Evolutionary conservation across 1,284 basidiomycete genomes (phyloP), one percentile per base, ranked within the genome.

Genomic region (Tetrapyrgos nigripes): DNA sequence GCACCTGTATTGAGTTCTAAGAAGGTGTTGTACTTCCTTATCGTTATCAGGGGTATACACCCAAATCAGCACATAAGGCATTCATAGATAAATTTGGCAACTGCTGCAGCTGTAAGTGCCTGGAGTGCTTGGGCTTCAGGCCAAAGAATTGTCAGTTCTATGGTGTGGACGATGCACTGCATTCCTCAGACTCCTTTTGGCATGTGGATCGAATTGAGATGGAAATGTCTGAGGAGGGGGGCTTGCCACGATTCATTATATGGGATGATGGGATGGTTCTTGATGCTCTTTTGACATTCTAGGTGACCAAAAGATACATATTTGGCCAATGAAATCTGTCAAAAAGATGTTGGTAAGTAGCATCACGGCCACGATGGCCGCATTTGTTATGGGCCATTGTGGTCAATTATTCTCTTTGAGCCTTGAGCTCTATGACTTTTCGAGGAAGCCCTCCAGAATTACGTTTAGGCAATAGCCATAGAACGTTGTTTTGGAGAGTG

Each of bases 271-370:
- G 70, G 64, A 26, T 62, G 51, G 2, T 43, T 45, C 57, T 62
- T 55, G 49, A 64, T 57, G 0, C 27, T 9, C 21, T 50, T 54
- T 47, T 59, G 58, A 37, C 53, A 59, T 24, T 59, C 48, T 65
- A 73, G 0, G 68, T 55, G 21, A 74, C 61, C 9, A 72, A 57
- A 43, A 70, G 63, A 50, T 69, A 70, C 65, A 77, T 68, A 17
- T 70, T 70, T 1, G 67, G 71, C 72, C 73, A 74, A 28, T 65
- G 72, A 56, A 66, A 72, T 0, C 67, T 53, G 5, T 75, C 72
- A 0, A 31, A 9, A 1, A 75, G 52, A 3, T 59, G 45, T 17
- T 52, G 51, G 56, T 71, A 72, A 0, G 71, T 71, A 0, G 66
- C 60, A 45, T 76, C 68, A 0, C 67, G 62, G 0, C 73, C 70